Evolutionary conservation across 2,329 filamentous ascomycete genomes (phyloP).

Genomic region (Chrysosporium queenslandicum): DNA sequence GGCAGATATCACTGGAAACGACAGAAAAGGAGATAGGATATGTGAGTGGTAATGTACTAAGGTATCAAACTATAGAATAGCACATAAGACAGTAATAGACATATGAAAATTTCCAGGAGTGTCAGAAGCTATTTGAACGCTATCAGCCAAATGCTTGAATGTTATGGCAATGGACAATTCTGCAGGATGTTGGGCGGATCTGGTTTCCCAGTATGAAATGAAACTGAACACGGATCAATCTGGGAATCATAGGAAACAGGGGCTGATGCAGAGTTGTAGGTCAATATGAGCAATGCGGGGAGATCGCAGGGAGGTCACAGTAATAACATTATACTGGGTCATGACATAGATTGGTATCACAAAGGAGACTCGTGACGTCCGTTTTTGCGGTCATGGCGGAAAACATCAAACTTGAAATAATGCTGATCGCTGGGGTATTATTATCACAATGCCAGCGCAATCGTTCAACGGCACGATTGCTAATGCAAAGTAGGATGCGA

Average conservation of each 20-base stretch:
- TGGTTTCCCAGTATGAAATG: neutral
- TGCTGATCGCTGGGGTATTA: neutral
- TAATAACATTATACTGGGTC: conserved; percentile 11
- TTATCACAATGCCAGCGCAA: neutral
- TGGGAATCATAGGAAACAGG: neutral
- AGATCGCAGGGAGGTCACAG: conserved; percentile 1
- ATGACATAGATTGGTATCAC: conserved; percentile 9
- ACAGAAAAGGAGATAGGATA: neutral
- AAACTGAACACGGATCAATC: neutral
- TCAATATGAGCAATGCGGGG: neutral
- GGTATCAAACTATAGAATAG: conserved; percentile 7
- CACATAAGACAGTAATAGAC: conserved; percentile 16
- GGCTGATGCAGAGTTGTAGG: too few species aligned
- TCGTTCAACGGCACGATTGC: neutral
- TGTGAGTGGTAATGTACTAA: conserved; percentile 10
- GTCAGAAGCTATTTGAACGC: conserved; percentile 8
- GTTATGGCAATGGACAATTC: neutral
- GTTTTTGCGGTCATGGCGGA: conserved; percentile 7
- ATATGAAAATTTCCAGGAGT: conserved; percentile 16
- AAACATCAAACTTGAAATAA: conserved; percentile 3
- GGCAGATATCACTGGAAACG: neutral
- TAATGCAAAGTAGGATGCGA: conserved; percentile 4
- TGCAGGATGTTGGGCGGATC: neutral
- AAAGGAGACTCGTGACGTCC: conserved; percentile 10
- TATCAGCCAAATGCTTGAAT: conserved; percentile 1